Evolutionary conservation across 768 basidiomycete species (phyloP), one percentile per base, ranked within the genome.

Genomic region (Kwoniella sp.): DNA sequence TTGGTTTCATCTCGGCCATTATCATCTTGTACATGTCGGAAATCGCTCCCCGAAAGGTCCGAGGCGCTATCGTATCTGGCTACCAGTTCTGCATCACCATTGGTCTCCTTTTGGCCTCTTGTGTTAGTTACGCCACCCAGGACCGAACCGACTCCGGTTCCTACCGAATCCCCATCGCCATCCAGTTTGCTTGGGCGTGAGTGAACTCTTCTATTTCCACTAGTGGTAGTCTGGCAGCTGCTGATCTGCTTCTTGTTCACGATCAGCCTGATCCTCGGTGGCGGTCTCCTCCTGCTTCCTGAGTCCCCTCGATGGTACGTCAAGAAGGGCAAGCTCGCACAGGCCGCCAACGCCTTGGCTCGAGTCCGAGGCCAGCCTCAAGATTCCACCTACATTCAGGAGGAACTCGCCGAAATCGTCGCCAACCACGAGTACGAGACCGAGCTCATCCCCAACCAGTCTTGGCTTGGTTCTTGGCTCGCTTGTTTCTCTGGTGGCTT

Each of bases 231-330:
- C 41, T 25, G 17, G 31, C 29, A 29, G 5, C 25, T 4, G 45
- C 31, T 45, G 41, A 45, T 17, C 41, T n/a, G n/a, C n/a, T 20
- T 9, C 11, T 45, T 17, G 3, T 45, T 45, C 41, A 17, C 20
- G 4, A 9, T 20, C 17, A 45, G 41, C 17, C 34, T 77, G 22
- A 75, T 79, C 62, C 81, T 82, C 59, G 77, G 65, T 57, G 58
- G 38, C 47, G 82, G 81, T 66, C 73, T 82, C 52, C 71, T 79
- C 65, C 58, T 81, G 62, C 73, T 82, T 29, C 82, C 82, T 51
- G 81, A 82, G 51, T 81, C 81, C 15, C 82, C 82, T 17, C 77
- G 82, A 68, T 82, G 77, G 78, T 79, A 77, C 62, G 79, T 81
- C 66, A 79, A 79, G 73, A 73, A 75, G 58, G 80, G 80, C n/a